Base-by-base conservation (phyloP, 495 filamentous ascomycete genomes). In the Talaromyces adpressus region DNA sequence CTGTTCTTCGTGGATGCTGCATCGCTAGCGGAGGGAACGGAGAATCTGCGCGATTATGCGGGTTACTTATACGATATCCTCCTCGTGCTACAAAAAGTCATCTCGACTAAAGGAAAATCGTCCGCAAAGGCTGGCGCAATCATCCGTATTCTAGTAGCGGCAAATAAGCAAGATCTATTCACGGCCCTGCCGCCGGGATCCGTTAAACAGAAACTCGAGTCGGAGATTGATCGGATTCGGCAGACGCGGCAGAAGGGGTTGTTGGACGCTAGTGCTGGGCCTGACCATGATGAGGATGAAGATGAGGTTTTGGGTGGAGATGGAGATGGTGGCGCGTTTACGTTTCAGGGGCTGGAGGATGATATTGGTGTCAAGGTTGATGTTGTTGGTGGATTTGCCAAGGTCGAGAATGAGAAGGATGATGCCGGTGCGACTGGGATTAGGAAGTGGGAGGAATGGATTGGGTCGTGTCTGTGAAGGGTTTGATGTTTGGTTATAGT, bases 101-200 rank as follows among this genome's bases (percentile, higher is more conserved):
- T 85, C n/a, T 78, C 84, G 14, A 75, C 69, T 12, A 81, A 84
- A 66, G 71, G 69, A 2, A 76, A 74, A 59, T 72, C 71, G 1
- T 85, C 82, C 9, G 77, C 80, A 51, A 87, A 87, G 62, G 79
- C 81, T 2, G 84, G 85, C 0, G 73, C 81, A 16, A 82, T 85
- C 20, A 81, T 95, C 30, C 85, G 89, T 0, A 84, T 98, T 2
- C 75, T 98, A 20, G 75, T 98, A 45, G 93, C 91, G 4, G 93
- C 92, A 41, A 98, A 98, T 72, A 98, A 98, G 80, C 81, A 92
- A 58, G 94, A 98, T 73, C 77, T 98, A 12, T 98, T 98, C 72
- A 98, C 94, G 0, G 93, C 94, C 11, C 76, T 97, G 54, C 94
- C 94, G 0, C 85, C 91, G 1, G 79, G 82, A 2, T 81, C 96